phyloP scores from a whole-genome alignment of 495 filamentous ascomycete genomes.

The Daldinia decipiens region DNA sequence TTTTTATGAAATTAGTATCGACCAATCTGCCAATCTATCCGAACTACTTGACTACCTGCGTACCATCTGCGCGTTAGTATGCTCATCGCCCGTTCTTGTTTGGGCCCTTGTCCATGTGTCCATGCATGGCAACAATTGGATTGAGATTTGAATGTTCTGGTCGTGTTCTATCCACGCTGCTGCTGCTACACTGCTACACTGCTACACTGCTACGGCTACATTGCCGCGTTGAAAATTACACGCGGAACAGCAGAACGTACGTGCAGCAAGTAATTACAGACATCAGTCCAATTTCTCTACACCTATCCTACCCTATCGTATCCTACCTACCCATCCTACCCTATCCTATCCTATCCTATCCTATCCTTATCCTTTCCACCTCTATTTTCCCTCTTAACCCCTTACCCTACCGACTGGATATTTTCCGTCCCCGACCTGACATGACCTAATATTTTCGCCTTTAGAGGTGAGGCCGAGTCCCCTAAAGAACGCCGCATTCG shows the following conservation, averaged over 20 bases:
- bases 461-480: constrained; percentile 14
- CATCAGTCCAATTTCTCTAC: constrained; percentile 15
- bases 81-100: constrained; percentile 40
- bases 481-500: constrained; percentile 9
- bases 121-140: constrained; percentile 35
- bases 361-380: background rate
- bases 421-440: constrained; percentile 13
- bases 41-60: constrained; percentile 18
- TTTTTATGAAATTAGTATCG: constrained; percentile 43
- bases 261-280: constrained; percentile 24
- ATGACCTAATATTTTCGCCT: constrained; percentile 22
- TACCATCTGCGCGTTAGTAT: constrained; percentile 36
- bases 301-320: constrained; percentile 2
- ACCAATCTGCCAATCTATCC: constrained; percentile 37
- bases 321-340: background rate
- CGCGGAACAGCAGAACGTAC: constrained; percentile 35
- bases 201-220: background rate
- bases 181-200: background rate
- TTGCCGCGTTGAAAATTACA: constrained; percentile 40
- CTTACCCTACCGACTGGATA: background rate
- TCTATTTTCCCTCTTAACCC: constrained; percentile 10
- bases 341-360: background rate
- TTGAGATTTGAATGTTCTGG: constrained; percentile 35
- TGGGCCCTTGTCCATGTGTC: constrained; percentile 41
- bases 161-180: constrained; percentile 28